Evolutionary conservation across 345 rosid genomes (phyloP).

Genomic region (Sisymbrium altissimum): DNA sequence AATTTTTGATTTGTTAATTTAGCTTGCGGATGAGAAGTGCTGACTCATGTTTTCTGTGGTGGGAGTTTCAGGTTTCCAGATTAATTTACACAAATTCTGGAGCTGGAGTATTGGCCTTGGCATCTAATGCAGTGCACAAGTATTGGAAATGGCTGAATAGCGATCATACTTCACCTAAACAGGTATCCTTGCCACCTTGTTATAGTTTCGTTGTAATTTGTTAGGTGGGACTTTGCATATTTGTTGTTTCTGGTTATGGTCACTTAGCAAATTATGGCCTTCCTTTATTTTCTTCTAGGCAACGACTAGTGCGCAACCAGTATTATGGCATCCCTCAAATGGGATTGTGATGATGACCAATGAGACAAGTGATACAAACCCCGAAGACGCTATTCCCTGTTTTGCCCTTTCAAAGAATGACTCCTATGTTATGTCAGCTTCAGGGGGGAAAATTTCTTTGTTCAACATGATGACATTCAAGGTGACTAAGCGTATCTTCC

Average conservation of each 20-base stretch:
- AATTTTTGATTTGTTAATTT: neutral
- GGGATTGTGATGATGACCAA: constrained; percentile 73
- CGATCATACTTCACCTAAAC: constrained; percentile 45
- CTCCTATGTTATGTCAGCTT: constrained; percentile 72
- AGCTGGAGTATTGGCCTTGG: constrained; percentile 66
- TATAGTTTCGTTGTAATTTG: neutral
- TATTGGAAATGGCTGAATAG: constrained; percentile 84
- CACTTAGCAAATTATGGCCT: neutral
- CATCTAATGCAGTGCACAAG: constrained; percentile 83
- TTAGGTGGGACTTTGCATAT: neutral
- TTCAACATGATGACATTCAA: constrained; percentile 59
- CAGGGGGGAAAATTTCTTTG: constrained; percentile 53
- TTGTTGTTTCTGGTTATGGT: neutral
- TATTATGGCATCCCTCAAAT: constrained; percentile 70
- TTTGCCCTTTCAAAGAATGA: constrained; percentile 76
- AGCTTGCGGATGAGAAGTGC: neutral
- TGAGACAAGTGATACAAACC: constrained; percentile 54
- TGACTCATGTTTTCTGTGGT: neutral
- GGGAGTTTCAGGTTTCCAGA: constrained; percentile 53
- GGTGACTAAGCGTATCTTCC: constrained; percentile 39
- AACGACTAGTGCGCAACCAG: constrained; percentile 57
- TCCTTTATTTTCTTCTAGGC: constrained; percentile 39
- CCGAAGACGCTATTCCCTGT: constrained; percentile 79
- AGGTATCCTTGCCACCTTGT: constrained; percentile 40
- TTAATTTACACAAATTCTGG: constrained; percentile 83